A percentile compares a stretch with the other conserved stretches of the same genome.
phyloP scores from a whole-genome alignment of 768 basidiomycete genomes.

The Plicaturopsis crispa region DNA sequence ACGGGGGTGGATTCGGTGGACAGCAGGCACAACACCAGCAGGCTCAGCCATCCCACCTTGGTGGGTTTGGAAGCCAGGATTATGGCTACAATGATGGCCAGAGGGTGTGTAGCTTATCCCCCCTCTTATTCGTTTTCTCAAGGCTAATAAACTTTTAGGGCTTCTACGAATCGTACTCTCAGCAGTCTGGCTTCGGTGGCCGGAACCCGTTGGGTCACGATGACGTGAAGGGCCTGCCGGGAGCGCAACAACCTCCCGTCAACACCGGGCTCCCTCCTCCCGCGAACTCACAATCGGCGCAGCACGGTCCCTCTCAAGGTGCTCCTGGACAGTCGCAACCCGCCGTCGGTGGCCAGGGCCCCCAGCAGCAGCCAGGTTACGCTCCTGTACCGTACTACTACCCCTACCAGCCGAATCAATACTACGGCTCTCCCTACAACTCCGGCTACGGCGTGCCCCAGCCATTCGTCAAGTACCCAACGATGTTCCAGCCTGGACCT shows the following conservation, averaged over 20 bases:
- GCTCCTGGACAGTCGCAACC: conserved; percentile 43
- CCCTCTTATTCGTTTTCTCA: conserved; percentile 3
- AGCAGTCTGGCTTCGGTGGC: conserved; percentile 55
- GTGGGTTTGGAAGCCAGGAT: conserved; percentile 54
- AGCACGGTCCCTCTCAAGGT: conserved; percentile 41
- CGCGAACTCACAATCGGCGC: conserved; percentile 42
- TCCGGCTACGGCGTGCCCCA: conserved; percentile 51
- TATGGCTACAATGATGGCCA: conserved; percentile 65
- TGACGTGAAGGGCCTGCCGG: conserved; percentile 64
- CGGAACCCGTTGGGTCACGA: conserved; percentile 66
- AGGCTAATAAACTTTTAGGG: conserved; percentile 33
- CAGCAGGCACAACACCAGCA: conserved; percentile 54
- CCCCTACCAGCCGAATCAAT: conserved; percentile 72
- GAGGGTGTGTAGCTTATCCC: conserved; percentile 36
- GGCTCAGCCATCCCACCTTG: conserved; percentile 38
- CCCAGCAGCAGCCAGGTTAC: conserved; percentile 44
- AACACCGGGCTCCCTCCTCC: conserved; percentile 43
- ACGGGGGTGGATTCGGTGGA: conserved; percentile 18
- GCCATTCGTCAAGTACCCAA: conserved; percentile 69
- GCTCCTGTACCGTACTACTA: conserved; percentile 35
- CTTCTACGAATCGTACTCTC: conserved; percentile 73
- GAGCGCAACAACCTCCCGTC: conserved; percentile 49
- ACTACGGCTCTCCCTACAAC: conserved; percentile 66
- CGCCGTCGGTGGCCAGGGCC: conserved; percentile 56
- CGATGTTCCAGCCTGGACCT: conserved; percentile 68